Evolutionary conservation across 306 rosid genomes (phyloP).

Genomic region (Glycine soja): DNA sequence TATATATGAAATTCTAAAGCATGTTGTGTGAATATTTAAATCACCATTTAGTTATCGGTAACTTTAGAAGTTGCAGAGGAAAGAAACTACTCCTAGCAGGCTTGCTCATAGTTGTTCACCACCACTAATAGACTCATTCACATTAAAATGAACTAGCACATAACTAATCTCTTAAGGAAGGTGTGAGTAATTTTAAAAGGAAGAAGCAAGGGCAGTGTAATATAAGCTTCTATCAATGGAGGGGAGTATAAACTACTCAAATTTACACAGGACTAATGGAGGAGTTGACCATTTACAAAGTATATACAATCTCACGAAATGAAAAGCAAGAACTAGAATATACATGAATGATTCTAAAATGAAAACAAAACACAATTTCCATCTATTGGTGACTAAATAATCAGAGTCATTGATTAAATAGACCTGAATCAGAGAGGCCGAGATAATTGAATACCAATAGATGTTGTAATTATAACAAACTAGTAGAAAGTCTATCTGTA

Average conservation of each 20-base stretch:
- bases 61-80: not conserved
- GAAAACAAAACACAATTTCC: slow-evolving; percentile 18
- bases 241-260: not conserved
- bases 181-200: not conserved
- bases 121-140: not conserved
- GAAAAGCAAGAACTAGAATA: slow-evolving; percentile 9
- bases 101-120: not conserved
- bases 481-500: too few species aligned
- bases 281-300: not conserved
- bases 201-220: not conserved
- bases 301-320: slow-evolving; percentile 16
- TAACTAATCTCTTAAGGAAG: not conserved
- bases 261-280: not conserved
- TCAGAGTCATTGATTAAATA: not conserved
- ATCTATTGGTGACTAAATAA: not conserved
- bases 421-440: not conserved
- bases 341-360: slow-evolving; percentile 3
- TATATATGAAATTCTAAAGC: not conserved
- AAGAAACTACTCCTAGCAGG: not conserved
- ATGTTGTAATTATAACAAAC: not conserved
- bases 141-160: not conserved
- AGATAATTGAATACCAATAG: slow-evolving; percentile 10
- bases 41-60: not conserved
- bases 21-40: too few species aligned
- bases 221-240: not conserved